Base-by-base conservation (phyloP, 2,329 filamentous ascomycete genomes). In the Tricladium varicosporioides region DNA sequence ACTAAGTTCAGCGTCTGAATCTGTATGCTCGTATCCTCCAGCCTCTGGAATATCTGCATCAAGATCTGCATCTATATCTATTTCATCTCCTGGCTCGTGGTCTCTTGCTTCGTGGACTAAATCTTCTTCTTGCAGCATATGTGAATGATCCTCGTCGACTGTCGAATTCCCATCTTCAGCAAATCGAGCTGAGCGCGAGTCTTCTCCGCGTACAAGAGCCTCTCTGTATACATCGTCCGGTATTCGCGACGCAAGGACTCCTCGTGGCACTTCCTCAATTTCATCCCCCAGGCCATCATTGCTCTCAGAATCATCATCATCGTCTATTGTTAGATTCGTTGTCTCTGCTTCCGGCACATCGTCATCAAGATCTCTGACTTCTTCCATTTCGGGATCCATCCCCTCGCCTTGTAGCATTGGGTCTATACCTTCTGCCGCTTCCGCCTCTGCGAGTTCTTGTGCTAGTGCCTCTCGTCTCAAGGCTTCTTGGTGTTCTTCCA, bases 401-500 rank as follows among this genome's bases (percentile, higher is more conserved):
- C 47, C 71, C 63, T 53, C 69, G 66, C 55, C 72, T 67, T 50
- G 71, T 61, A 68, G 70, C 67, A 60, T 67, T 5, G 71, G 74
- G 14, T 75, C 78, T 1, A 63, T 72, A 45, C 69, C 73, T 11
- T 71, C 75, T 5, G 80, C 74, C 5, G 80, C 81, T 65, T 84
- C 85, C 0, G 84, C 82, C 66, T 90, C 84, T 18, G 88, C 88
- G 45, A 95, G 79, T 69, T 95, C 91, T 67, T 89, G 81, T 56
- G 87, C 84, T 4, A 87, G 74, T 65, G 84, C 82, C 70, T 92
- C 89, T 31, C 88, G 79, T 18, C 88, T 79, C 71, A 91, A 76
- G 1, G 88, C 83, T 68, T 89, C 86, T 60, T 89, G 84, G 59
- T 92, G 89, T 73, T 99, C 94, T 70, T 93, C 88, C 54, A 89